These are phyloP conservation scores for Crithidia acanthocephali DNA, from an alignment of 208 protist species.

Conservation along the genomic window DNA sequence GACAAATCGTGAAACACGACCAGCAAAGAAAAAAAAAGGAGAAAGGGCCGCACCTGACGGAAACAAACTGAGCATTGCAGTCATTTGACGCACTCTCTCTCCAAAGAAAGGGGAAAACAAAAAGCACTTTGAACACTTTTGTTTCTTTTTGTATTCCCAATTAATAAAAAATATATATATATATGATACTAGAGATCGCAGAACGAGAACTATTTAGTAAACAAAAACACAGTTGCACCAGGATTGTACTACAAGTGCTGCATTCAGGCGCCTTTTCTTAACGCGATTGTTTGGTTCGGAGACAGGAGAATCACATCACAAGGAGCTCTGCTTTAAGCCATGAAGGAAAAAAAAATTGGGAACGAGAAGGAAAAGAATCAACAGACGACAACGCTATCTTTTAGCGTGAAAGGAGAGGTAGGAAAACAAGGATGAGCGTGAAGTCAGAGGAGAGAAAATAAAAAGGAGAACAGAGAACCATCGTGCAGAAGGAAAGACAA, in stretches of 20 bases:
- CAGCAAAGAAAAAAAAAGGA: not conserved
- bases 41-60: not conserved
- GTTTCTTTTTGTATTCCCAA: not conserved
- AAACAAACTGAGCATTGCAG: not conserved
- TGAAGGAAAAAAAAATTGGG: not conserved
- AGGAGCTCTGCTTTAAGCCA: not conserved
- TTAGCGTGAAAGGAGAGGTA: no score
- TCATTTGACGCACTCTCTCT: not conserved
- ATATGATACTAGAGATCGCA: no score
- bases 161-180: not conserved
- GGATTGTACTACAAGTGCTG: not conserved
- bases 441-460: not conserved
- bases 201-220: no score
- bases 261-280: not conserved
- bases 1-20: no score
- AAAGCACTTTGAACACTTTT: not conserved
- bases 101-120: not conserved
- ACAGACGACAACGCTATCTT: not conserved
- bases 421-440: no score
- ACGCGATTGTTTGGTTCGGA: not conserved
- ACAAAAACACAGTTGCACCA: not conserved
- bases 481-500: slow-evolving; percentile 3
- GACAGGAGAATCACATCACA: not conserved
- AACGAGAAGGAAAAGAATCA: not conserved
- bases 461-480: not conserved